phyloP scores from a whole-genome alignment of 495 filamentous ascomycete species.

The Daldinia vernicosa region DNA sequence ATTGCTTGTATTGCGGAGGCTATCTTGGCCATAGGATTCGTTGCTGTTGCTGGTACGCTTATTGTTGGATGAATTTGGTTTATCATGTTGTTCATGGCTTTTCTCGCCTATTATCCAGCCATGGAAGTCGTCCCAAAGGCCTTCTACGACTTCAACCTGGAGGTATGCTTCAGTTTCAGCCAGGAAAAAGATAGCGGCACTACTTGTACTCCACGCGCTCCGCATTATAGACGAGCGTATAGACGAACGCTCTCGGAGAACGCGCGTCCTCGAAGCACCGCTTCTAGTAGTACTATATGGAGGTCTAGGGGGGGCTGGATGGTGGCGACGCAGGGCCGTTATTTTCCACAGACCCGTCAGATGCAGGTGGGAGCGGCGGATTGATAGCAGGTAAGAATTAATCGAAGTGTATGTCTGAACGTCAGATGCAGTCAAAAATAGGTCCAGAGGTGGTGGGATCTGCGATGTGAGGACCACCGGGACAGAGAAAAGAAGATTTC shows the following conservation, averaged over 20 bases:
- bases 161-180: constrained; percentile 86
- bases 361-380: constrained; percentile 82
- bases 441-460: constrained; percentile 81
- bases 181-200: constrained; percentile 85
- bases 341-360: constrained; percentile 87
- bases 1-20: constrained; percentile 1
- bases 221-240: constrained; percentile 70
- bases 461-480: constrained; percentile 75
- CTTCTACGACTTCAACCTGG: constrained; percentile 86
- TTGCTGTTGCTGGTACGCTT: background rate
- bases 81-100: constrained; percentile 33
- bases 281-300: constrained; percentile 67
- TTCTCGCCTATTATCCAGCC: constrained; percentile 55
- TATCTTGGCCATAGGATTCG: background rate
- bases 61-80: background rate
- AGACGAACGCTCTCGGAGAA: constrained; percentile 67
- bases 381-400: constrained; percentile 84
- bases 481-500: constrained; percentile 82
- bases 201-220: constrained; percentile 84
- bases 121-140: constrained; percentile 75
- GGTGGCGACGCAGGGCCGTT: constrained; percentile 74
- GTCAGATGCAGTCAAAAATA: constrained; percentile 82
- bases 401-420: constrained; percentile 81
- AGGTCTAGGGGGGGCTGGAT: constrained; percentile 73
- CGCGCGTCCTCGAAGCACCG: constrained; percentile 62